A percentile compares a stretch with the other conserved stretches of the same genome.
Evolutionary conservation across 352 stramenopile species (phyloP).

Genomic region (Elongisporangium undulatum): DNA sequence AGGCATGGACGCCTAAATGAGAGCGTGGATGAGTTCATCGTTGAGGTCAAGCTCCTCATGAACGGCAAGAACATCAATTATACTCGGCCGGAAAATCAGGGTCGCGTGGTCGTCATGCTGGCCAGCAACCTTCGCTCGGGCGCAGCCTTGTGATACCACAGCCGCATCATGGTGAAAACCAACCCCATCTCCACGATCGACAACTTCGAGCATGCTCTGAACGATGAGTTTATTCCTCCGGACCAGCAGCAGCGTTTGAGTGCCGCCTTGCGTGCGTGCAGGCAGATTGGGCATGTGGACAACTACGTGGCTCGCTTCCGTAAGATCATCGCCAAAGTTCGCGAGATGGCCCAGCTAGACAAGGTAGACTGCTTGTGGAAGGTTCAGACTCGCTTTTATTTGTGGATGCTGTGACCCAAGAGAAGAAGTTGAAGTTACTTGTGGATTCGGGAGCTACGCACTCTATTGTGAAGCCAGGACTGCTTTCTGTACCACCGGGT

Average conservation of each 20-base stretch:
- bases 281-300: conserved; percentile 6
- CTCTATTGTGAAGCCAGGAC: conserved; percentile 9
- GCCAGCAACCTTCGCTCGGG: conserved; percentile 6
- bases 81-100: neutral
- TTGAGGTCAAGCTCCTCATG: conserved; percentile 8
- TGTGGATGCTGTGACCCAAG: conserved; percentile 7
- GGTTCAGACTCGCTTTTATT: conserved; percentile 14
- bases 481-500: conserved; percentile 5
- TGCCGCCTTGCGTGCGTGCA: conserved; percentile 6
- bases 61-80: conserved; percentile 10
- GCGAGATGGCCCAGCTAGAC: conserved; percentile 15
- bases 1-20: conserved; percentile 6
- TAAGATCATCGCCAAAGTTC: conserved; percentile 13
- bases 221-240: conserved; percentile 12
- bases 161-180: conserved; percentile 5
- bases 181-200: conserved; percentile 3
- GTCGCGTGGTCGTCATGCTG: conserved; percentile 7
- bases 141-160: conserved; percentile 7
- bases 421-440: conserved; percentile 7
- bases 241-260: conserved; percentile 19
- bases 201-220: conserved; percentile 9
- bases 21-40: conserved; percentile 9
- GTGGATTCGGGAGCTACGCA: conserved; percentile 15
- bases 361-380: conserved; percentile 13
- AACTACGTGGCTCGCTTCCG: conserved; percentile 17